Base-by-base conservation (phyloP, 2,329 filamentous ascomycete genomes). In the Trichoderma oligosporum region DNA sequence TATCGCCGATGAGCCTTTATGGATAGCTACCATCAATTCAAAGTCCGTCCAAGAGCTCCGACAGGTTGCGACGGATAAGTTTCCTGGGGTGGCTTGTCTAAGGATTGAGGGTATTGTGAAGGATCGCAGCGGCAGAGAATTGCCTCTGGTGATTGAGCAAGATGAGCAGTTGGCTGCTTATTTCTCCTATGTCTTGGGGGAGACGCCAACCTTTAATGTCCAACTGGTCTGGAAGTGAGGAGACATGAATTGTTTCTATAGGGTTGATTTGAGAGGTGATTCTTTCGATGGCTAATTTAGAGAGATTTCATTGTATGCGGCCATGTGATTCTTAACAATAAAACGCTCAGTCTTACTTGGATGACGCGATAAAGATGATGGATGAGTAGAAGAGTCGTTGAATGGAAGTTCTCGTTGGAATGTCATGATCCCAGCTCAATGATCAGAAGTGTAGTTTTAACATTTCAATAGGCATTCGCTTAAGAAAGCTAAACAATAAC, bases 151-250 rank as follows among this genome's bases (percentile, higher is more conserved):
- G 56, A 86, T 93, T 63, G 85, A 86, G 55, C 79, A 85, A 38
- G 86, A 92, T 64, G 82, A 84, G 61, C 88, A 93, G 72, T 69
- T 94, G 61, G 80, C 80, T 59, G 86, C 85, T 0, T 93, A 92
- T 71, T 70, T 94, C 62, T 77, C 80, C 45, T 86, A 89, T 67
- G 76, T 86, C 24, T 74, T 82, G 61, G 77, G 66, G 11, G 65
- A 63, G 20, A 69, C 76, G 31, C 74, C 76, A 6, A 76, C 72
- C 7, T 79, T 79, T 62, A 70, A 67, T 42, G 73, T 78, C 12
- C 72, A 75, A 60, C 64, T 75, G 42, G 66, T 73, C 11, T 71
- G 67, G 68, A 65, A 65, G 61, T 33, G 11, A 11, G 24, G 24
- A 22, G 24, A 41, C 7, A 20, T 11, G 20, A 11, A 18, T 20